Conservation (phyloP, 1,284 basidiomycete genomes). For the Trichosporon asahii region DNA sequence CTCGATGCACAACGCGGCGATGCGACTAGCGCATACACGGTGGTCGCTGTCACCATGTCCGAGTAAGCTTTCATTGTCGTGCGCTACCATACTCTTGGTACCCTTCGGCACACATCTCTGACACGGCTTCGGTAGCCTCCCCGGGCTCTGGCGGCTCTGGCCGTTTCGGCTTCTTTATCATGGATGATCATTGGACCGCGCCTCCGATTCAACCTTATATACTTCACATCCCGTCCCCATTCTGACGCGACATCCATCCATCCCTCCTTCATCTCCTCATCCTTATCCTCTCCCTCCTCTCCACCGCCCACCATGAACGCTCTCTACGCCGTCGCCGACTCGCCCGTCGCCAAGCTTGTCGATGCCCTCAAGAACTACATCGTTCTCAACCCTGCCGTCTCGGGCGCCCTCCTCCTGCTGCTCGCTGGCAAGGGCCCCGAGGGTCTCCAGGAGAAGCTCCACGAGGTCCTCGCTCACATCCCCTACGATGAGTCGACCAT, state of each 20-base stretch:
- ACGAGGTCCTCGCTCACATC: neutral
- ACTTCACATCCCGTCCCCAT: too few species aligned
- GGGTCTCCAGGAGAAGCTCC: neutral
- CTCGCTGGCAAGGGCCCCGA: conserved; percentile 6
- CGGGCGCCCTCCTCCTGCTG: conserved; percentile 2
- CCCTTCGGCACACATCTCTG: neutral
- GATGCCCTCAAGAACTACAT: neutral
- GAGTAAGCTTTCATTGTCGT: neutral
- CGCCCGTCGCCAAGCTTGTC: conserved; percentile 7
- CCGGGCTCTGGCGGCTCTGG: too few species aligned
- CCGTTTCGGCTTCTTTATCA: neutral
- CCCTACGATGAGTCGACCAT: neutral
- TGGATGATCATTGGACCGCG: neutral
- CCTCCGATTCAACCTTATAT: neutral
- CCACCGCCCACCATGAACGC: conserved; percentile 8
- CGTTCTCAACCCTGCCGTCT: conserved; percentile 11
- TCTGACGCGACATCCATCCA: neutral
- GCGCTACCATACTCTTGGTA: neutral
- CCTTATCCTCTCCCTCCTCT: neutral
- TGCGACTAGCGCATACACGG: neutral
- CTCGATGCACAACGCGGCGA: too few species aligned
- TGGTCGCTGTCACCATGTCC: neutral
- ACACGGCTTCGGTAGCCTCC: neutral
- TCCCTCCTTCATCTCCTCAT: neutral
- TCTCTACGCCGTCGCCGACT: conserved; percentile 10